Evolutionary conservation across 805 yeast species (phyloP), one percentile per base, ranked within the genome.

Genomic region (Hyphopichia homilentoma): DNA sequence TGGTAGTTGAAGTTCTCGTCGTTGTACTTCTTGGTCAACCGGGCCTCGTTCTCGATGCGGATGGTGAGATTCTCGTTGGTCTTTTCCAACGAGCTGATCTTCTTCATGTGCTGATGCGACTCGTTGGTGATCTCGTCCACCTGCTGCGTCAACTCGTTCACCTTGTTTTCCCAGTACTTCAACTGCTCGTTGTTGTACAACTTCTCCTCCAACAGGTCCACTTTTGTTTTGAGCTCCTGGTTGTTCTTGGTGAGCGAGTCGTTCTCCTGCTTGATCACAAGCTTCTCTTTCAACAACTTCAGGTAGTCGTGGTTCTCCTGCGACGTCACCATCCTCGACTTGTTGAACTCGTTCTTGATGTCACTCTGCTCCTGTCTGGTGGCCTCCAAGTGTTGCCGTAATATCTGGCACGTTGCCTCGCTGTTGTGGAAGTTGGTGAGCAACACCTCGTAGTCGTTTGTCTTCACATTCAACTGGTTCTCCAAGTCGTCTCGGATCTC

Each of bases 241-340:
- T 81, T 77, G 38, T 68, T 70, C 39, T 68, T 79, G 17, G 72
- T 74, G 26, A 83, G 50, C 1, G 82, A 72, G 45, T 77, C 79
- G 46, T 80, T 82, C 48, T 84, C 93, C 52, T 84, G 86, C 16
- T 65, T 58, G 4, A 79, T 54, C 30, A 78, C 75, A 35, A 80
- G 60, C 24, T 73, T 69, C 28, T 77, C 77, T 27, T 73, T 72
- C 38, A 78, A 51, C 21, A 65, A 44, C 12, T 48, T 54, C 32
- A 56, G 64, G 41, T 59, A 65, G 31, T 61, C 69, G 37, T 41
- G 47, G 6, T 43, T 52, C 36, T 65, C 70, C 32, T 45, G 48
- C 13, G 45, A 35, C 16, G 46, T 49, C 14, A 48, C 53, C 21
- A 41, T 35, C 45, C 45, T 57, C 16, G 65, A 57, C 36, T 52